phyloP scores from a whole-genome alignment of 768 basidiomycete species.

The Kondoa malvinella region DNA sequence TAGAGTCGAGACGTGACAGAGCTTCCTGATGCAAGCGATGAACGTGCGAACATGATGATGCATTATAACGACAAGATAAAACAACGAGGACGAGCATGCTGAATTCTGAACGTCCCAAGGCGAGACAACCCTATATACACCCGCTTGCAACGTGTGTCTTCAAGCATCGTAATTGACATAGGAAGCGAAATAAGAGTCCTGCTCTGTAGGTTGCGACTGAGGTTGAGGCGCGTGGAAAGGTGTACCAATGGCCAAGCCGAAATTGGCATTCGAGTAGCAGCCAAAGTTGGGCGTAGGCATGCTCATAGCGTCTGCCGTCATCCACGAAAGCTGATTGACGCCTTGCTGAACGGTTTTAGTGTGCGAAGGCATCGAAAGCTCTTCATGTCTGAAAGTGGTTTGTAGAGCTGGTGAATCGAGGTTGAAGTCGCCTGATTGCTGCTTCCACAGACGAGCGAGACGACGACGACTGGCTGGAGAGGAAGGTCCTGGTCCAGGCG shows the following conservation, averaged over 20 bases:
- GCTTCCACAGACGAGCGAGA: neutral
- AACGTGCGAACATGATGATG: no score
- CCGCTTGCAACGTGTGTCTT: no score
- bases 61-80: no score
- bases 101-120: no score
- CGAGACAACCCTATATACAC: no score
- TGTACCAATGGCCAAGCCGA: neutral
- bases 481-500: neutral
- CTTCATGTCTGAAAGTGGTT: neutral
- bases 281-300: neutral
- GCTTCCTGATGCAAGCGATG: no score
- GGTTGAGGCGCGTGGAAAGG: no score
- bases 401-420: neutral
- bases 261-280: neutral
- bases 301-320: neutral
- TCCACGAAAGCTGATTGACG: neutral
- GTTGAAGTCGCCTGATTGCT: neutral
- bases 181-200: no score
- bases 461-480: neutral
- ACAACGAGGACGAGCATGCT: no score
- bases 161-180: no score
- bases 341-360: neutral
- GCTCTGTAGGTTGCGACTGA: no score
- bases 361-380: neutral
- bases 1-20: no score